Base-by-base conservation (phyloP, 2,329 filamentous ascomycete species). In the Sporothrix variecibatus region DNA sequence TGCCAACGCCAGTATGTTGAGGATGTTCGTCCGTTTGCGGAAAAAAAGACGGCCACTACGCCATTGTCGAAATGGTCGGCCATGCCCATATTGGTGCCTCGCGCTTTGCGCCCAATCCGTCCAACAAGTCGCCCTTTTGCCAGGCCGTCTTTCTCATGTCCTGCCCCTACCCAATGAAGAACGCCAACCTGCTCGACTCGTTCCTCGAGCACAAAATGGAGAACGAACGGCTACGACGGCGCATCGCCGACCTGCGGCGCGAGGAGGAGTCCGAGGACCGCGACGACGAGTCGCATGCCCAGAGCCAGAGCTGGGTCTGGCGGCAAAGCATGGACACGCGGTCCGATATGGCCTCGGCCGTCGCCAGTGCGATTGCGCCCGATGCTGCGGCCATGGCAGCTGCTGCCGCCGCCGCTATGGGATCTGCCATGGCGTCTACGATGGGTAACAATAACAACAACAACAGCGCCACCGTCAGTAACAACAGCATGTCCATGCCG, bases 141-240 rank as follows among this genome's bases (percentile, higher is more conserved):
- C 90, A 94, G 78, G 95, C 95, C 51, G 94, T 98, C 78, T 98
- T 98, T 81, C 93, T 98, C 86, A 95, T 97, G 91, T 91, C 94
- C 9, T 89, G 95, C 26, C 93, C 93, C 1, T 97, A 98, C 81
- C 94, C 94, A 5, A 97, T 93, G 40, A 95, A 93, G 83, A 97
- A 95, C 80, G 92, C 94, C 0, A 89, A 89, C 3, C 86, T 98
- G 12, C 86, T 98, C 26, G 95, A 98, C 83, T 97, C 94, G 0
- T 98, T 98, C 79, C 86, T 98, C 38, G 95, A 98, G 81, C 95
- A 98, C 84, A 98, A 98, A 83, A 95, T 97, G 72, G 95, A 98
- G 82, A 97, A 98, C 79, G 94, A 97, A 84, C 90, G 95, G 4
- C 83, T 98, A 68, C 91, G 90, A 79, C 92, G 94, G 78, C 90